Conservation (phyloP, 2,329 filamentous ascomycete genomes). For the Colletotrichum godetiae region DNA sequence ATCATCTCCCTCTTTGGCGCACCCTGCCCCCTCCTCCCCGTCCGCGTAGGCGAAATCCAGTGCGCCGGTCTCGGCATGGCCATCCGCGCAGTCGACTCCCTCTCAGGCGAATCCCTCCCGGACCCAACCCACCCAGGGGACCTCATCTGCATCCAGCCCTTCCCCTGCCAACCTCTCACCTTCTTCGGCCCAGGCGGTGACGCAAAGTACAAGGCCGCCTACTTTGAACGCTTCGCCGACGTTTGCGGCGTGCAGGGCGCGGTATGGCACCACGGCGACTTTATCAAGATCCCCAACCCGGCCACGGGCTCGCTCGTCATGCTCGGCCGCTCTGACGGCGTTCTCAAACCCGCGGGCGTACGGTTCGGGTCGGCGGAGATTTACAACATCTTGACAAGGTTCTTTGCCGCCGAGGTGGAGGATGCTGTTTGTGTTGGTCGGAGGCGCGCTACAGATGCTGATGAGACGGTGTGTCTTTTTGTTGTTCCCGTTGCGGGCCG, state of each 20-base stretch:
- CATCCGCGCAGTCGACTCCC: constrained; percentile 69
- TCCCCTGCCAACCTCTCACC: constrained; percentile 89
- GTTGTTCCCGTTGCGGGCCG: constrained; percentile 76
- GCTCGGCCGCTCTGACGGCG: constrained; percentile 92
- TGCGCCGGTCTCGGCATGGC: constrained; percentile 84
- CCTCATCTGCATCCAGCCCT: constrained; percentile 85
- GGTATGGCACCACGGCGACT: constrained; percentile 96
- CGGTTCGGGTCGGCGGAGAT: constrained; percentile 95
- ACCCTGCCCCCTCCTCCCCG: constrained; percentile 80
- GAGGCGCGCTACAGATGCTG: constrained; percentile 75
- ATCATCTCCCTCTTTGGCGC: constrained; percentile 96
- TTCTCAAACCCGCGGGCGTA: constrained; percentile 91
- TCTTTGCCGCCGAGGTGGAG: constrained; percentile 81
- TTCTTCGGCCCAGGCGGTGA: constrained; percentile 84
- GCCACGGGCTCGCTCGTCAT: constrained; percentile 84
- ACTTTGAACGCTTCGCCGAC: constrained; percentile 84
- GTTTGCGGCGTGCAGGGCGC: constrained; percentile 50
- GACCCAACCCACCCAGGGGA: constrained; percentile 80
- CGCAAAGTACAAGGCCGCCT: constrained; percentile 83
- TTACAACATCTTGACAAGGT: constrained; percentile 90
- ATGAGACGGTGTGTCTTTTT: constrained; percentile 91
- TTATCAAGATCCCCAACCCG: constrained; percentile 75
- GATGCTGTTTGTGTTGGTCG: constrained; percentile 91
- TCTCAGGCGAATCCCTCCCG: constrained; percentile 64
- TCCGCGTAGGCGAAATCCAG: constrained; percentile 80